Percentiles rank a stretch among this genome's conserved stretches.
Conservation (phyloP, 805 yeast species). For the Starmera dryadoides region DNA sequence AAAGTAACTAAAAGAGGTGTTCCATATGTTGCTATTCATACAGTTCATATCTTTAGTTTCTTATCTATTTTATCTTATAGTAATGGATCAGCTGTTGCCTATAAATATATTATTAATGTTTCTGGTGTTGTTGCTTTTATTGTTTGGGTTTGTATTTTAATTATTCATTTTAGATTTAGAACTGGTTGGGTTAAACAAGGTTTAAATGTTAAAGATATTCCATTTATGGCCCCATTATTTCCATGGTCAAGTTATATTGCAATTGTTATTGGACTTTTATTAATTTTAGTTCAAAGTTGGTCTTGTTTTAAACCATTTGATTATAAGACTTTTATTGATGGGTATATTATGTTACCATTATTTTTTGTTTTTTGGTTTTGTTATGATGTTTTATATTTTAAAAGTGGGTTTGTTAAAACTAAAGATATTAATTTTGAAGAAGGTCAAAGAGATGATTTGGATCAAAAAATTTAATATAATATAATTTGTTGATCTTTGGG, state of each 20-base stretch:
- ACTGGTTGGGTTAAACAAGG: constrained; percentile 51
- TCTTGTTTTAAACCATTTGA: constrained; percentile 40
- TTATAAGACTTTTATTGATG: constrained; percentile 46
- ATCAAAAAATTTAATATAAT: too few relatives aligned
- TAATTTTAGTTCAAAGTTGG: constrained; percentile 43
- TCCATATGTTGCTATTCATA: constrained; percentile 54
- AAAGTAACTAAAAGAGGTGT: constrained; percentile 50
- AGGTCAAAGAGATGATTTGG: constrained; percentile 39
- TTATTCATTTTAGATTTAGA: constrained; percentile 64
- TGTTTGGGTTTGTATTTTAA: constrained; percentile 59
- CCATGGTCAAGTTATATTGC: constrained; percentile 35
- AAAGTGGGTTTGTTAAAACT: constrained; percentile 31
- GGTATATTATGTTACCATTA: constrained; percentile 56
- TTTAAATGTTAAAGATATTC: constrained; percentile 55
- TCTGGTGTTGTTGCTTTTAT: constrained; percentile 70
- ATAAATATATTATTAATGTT: constrained; percentile 64
- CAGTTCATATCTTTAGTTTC: constrained; percentile 53
- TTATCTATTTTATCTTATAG: constrained; percentile 51
- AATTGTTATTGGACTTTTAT: constrained; percentile 27
- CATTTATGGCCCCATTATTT: constrained; percentile 56
- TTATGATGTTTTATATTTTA: constrained; percentile 32
- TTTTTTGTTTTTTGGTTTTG: constrained; percentile 37
- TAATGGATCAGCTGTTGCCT: constrained; percentile 47
- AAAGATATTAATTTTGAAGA: constrained; percentile 41
- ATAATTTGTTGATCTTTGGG: too few relatives aligned